Percentiles rank a stretch among this genome's conserved stretches.
These are phyloP conservation scores for Tulasnella sp. DNA, from an alignment of 768 basidiomycete genomes.

Conservation along the genomic window DNA sequence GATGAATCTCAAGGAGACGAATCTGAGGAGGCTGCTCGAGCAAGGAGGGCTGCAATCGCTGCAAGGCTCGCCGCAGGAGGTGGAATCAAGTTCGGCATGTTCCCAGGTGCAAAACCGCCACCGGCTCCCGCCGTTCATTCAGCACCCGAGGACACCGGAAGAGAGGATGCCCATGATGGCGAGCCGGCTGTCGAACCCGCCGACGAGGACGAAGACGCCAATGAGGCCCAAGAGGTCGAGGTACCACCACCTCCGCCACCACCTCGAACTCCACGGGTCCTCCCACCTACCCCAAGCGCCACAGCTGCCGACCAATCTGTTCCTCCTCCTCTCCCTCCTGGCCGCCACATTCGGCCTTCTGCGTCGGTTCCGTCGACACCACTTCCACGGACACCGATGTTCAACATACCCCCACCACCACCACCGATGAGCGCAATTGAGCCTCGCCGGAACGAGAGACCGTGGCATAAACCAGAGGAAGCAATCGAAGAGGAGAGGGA, in stretches of 20 bases:
- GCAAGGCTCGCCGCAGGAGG: constrained; percentile 55
- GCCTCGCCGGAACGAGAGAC: neutral
- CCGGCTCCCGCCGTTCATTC: constrained; percentile 25
- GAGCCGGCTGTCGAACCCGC: constrained; percentile 59
- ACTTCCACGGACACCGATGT: constrained; percentile 35
- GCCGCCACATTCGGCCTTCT: constrained; percentile 19
- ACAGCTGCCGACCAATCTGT: neutral
- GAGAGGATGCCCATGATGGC: constrained; percentile 50
- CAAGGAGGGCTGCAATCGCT: constrained; percentile 50
- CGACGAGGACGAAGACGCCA: constrained; percentile 60
- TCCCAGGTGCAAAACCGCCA: constrained; percentile 37
- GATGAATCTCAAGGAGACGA: constrained; percentile 38
- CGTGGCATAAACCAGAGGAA: constrained; percentile 1
- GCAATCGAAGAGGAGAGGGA: constrained; percentile 16
- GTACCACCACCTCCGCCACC: constrained; percentile 21
- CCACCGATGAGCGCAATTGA: constrained; percentile 13
- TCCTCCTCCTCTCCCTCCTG: constrained; percentile 29
- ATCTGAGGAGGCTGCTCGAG: constrained; percentile 42
- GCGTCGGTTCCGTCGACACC: constrained; percentile 38
- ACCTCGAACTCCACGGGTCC: constrained; percentile 5
- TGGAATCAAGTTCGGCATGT: constrained; percentile 55
- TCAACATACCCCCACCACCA: constrained; percentile 36
- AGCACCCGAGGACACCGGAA: neutral
- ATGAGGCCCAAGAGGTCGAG: constrained; percentile 38
- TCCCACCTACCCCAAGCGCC: constrained; percentile 4